Conservation (phyloP, 331 rosid genomes). For the Dryas integrifolia region DNA sequence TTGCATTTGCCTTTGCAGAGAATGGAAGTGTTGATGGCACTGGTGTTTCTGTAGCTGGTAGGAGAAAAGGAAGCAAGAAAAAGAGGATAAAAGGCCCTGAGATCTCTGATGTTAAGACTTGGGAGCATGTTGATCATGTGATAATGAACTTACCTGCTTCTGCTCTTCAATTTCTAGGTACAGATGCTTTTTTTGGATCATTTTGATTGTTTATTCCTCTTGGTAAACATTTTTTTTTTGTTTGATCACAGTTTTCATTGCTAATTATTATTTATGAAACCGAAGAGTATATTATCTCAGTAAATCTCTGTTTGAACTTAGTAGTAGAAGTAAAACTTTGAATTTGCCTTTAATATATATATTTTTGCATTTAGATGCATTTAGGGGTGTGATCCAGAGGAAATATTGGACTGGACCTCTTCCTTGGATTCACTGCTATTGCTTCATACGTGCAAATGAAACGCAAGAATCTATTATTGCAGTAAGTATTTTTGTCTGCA, state of each 20-base stretch:
- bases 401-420: slow-evolving; percentile 72
- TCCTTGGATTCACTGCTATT: slow-evolving; percentile 90
- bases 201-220: slow-evolving; percentile 5
- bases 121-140: slow-evolving; percentile 85
- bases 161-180: slow-evolving; percentile 87
- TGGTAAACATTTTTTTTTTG: too few species aligned
- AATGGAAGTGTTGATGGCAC: slow-evolving; percentile 34
- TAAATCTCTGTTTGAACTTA: neutral
- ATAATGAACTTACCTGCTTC: slow-evolving; percentile 95
- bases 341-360: slow-evolving; percentile 11
- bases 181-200: slow-evolving; percentile 13
- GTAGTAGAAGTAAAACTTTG: slow-evolving; percentile 20
- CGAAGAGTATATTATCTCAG: neutral
- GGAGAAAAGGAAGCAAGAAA: slow-evolving; percentile 49
- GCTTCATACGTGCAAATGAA: slow-evolving; percentile 84
- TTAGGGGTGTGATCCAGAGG: slow-evolving; percentile 55
- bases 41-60: slow-evolving; percentile 34
- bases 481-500: slow-evolving; percentile 44
- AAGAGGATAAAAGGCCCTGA: slow-evolving; percentile 62
- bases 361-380: slow-evolving; percentile 52
- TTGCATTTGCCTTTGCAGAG: slow-evolving; percentile 34
- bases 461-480: slow-evolving; percentile 56
- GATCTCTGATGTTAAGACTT: slow-evolving; percentile 43
- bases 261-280: neutral
- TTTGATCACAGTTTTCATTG: neutral